Conservation (phyloP, 176 grass and related monocot genomes). For the Typha latifolia region DNA sequence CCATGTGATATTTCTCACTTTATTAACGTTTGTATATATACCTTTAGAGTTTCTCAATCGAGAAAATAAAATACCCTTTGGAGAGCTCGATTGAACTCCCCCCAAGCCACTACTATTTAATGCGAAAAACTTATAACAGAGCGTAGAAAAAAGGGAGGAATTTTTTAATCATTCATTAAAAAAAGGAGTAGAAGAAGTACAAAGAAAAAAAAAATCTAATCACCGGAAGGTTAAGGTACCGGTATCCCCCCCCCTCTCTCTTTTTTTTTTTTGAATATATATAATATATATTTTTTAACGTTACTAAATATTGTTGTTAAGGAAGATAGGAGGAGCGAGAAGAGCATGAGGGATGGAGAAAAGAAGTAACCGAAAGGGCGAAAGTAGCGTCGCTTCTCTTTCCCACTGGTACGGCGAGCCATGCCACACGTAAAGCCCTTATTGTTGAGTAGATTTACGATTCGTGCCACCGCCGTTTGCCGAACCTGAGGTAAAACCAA, state of each 20-base stretch:
- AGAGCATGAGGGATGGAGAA: neutral
- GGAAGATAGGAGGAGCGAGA: neutral
- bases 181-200: neutral
- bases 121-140: too few species aligned
- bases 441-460: neutral
- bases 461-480: neutral
- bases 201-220: neutral
- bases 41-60: too few species aligned
- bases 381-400: neutral
- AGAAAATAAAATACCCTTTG: too few species aligned
- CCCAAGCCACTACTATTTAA: too few species aligned
- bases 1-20: too few species aligned
- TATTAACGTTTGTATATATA: too few species aligned
- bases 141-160: too few species aligned
- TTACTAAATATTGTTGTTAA: neutral
- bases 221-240: neutral
- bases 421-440: neutral
- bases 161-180: neutral
- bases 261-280: neutral
- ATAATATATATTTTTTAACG: neutral
- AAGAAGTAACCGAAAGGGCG: neutral
- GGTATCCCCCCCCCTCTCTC: neutral
- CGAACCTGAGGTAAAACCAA: slow-evolving; percentile 1
- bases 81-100: too few species aligned
- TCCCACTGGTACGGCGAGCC: neutral